Evolutionary conservation across 208 protist genomes (phyloP).

Genomic region (Leishmania amazonensis): DNA sequence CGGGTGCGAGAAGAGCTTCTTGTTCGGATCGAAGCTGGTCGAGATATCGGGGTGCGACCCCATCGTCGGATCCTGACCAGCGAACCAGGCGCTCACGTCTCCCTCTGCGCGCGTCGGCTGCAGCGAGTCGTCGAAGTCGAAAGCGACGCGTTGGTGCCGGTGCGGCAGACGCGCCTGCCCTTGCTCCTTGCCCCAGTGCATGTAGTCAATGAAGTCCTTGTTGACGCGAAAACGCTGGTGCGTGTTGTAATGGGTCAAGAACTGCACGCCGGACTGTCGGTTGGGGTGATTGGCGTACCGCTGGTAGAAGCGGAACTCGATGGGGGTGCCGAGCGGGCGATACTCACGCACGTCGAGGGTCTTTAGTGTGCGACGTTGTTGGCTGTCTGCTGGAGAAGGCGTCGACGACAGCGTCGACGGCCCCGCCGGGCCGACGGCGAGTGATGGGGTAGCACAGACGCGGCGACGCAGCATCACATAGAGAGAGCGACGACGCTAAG

Average conservation of each 20-base stretch:
- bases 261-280: constrained; percentile 86
- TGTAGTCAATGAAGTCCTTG: constrained; percentile 92
- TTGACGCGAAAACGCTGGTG: constrained; percentile 89
- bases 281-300: constrained; percentile 92
- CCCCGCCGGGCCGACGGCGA: constrained; percentile 2
- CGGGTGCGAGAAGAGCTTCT: constrained; percentile 81
- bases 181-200: constrained; percentile 92
- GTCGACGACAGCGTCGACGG: neutral
- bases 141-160: constrained; percentile 89
- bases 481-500: neutral
- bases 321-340: constrained; percentile 77
- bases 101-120: constrained; percentile 62
- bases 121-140: constrained; percentile 89
- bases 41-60: constrained; percentile 61
- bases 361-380: constrained; percentile 63
- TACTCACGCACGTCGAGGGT: constrained; percentile 89
- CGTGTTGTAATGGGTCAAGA: constrained; percentile 90
- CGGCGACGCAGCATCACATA: constrained; percentile 25
- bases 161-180: constrained; percentile 89
- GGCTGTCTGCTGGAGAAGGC: neutral
- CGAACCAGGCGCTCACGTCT: constrained; percentile 55
- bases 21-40: constrained; percentile 76
- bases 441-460: constrained; percentile 7
- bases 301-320: constrained; percentile 93
- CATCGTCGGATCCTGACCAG: constrained; percentile 69